phyloP scores from a whole-genome alignment of 176 grass and related monocot genomes.

The Triticum timopheevii region DNA sequence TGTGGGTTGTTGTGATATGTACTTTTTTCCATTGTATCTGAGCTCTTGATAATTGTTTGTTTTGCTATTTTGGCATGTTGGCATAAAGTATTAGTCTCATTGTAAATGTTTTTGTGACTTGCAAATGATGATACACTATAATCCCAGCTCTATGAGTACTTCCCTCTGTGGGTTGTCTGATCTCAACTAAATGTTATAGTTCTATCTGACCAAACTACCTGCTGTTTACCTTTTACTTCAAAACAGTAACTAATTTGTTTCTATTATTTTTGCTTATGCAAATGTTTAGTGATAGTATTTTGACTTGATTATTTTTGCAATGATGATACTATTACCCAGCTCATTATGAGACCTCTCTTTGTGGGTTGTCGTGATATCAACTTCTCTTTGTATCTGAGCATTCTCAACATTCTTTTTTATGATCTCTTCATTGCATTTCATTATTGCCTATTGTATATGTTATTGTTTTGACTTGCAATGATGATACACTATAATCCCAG shows the following conservation, averaged over 20 bases:
- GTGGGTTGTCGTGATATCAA: slow-evolving; percentile 58
- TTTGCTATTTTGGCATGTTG: background rate
- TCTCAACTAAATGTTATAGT: slow-evolving; percentile 22
- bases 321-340: slow-evolving; percentile 66
- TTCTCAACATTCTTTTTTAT: background rate
- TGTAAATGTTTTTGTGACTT: background rate
- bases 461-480: slow-evolving; percentile 1
- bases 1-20: slow-evolving; percentile 58
- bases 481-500: slow-evolving; percentile 60
- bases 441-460: background rate
- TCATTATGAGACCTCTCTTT: slow-evolving; percentile 86
- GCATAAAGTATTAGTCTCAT: background rate
- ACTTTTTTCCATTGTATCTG: slow-evolving; percentile 55
- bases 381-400: slow-evolving; percentile 61
- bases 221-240: background rate
- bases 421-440: background rate
- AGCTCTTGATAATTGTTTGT: slow-evolving; percentile 6
- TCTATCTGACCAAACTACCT: slow-evolving; percentile 41
- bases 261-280: background rate
- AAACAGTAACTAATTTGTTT: too few species aligned
- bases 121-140: slow-evolving; percentile 43
- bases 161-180: slow-evolving; percentile 66
- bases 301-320: background rate
- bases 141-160: slow-evolving; percentile 80
- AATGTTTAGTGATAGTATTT: background rate